These are phyloP conservation scores for Sporothrix humicola DNA, from an alignment of 2,329 filamentous ascomycete genomes.

Conservation along the genomic window DNA sequence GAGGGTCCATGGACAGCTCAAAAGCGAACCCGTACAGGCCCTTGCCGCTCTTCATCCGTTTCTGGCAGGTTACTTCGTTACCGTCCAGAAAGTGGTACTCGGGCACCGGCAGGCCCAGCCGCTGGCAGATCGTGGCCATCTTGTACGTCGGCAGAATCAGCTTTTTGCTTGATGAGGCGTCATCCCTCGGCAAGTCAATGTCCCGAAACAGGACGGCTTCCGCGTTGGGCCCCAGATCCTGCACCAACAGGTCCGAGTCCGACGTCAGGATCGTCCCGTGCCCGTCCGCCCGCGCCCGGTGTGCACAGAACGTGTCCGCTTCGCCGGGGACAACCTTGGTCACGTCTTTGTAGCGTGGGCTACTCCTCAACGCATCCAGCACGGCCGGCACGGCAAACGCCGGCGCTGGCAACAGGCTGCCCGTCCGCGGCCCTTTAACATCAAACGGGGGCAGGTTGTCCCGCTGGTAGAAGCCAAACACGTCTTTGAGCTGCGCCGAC, in stretches of 20 bases:
- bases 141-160: background rate
- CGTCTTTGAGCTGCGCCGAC: slow-evolving; percentile 60
- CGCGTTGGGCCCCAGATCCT: slow-evolving; percentile 68
- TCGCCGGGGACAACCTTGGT: slow-evolving; percentile 76
- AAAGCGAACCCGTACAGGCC: slow-evolving; percentile 44
- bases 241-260: slow-evolving; percentile 85
- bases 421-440: slow-evolving; percentile 32
- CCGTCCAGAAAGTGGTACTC: background rate
- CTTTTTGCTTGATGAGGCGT: background rate
- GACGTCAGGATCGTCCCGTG: slow-evolving; percentile 69
- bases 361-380: slow-evolving; percentile 69
- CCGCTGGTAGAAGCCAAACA: slow-evolving; percentile 47
- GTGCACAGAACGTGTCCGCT: slow-evolving; percentile 81
- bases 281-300: slow-evolving; percentile 58
- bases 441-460: slow-evolving; percentile 33
- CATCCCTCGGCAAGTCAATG: slow-evolving; percentile 49
- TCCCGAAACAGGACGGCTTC: slow-evolving; percentile 72
- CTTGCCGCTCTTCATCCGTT: slow-evolving; percentile 27
- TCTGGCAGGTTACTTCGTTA: background rate
- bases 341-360: slow-evolving; percentile 49
- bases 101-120: slow-evolving; percentile 39
- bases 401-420: slow-evolving; percentile 49
- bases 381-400: slow-evolving; percentile 79
- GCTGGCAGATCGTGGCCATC: slow-evolving; percentile 38
- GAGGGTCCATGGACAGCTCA: slow-evolving; percentile 43